Percentiles rank a stretch among this genome's conserved stretches.
Conservation (phyloP, 148 eudicot genomes). For the Vaccinium darrowii region DNA sequence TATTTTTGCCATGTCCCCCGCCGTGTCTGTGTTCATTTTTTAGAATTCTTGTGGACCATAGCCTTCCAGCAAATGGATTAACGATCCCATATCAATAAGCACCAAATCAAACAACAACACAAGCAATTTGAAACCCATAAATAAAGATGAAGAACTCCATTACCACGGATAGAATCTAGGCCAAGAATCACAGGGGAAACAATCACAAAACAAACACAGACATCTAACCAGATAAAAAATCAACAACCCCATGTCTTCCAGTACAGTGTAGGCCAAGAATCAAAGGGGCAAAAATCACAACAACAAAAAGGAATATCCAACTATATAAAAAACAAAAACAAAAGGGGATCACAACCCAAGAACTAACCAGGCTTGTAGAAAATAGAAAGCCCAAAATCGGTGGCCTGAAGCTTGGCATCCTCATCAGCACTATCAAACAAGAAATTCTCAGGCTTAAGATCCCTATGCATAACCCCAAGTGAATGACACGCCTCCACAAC, state of each 20-base stretch:
- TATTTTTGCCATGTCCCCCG: no score
- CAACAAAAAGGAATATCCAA: neutral
- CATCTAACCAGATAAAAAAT: neutral
- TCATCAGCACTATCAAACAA: slow-evolving; percentile 56
- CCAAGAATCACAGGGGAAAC: neutral
- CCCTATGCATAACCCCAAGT: slow-evolving; percentile 82
- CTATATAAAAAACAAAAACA: neutral
- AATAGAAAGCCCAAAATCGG: slow-evolving; percentile 70
- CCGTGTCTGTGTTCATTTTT: no score
- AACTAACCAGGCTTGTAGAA: slow-evolving; percentile 75
- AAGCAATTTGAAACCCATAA: neutral
- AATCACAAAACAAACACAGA: neutral
- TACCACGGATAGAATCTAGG: neutral
- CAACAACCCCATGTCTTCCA: neutral
- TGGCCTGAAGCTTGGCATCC: slow-evolving; percentile 67
- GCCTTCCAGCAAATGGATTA: neutral
- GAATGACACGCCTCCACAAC: slow-evolving; percentile 81
- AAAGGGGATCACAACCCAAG: neutral
- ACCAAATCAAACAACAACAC: slow-evolving; percentile 9
- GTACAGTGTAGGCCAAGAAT: no score
- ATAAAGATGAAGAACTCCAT: neutral
- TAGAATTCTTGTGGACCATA: neutral
- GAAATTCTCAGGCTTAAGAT: slow-evolving; percentile 82
- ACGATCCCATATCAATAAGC: neutral
- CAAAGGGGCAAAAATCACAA: neutral